Evolutionary conservation across 1,284 basidiomycete species (phyloP).

Genomic region (Ustilago sp.): DNA sequence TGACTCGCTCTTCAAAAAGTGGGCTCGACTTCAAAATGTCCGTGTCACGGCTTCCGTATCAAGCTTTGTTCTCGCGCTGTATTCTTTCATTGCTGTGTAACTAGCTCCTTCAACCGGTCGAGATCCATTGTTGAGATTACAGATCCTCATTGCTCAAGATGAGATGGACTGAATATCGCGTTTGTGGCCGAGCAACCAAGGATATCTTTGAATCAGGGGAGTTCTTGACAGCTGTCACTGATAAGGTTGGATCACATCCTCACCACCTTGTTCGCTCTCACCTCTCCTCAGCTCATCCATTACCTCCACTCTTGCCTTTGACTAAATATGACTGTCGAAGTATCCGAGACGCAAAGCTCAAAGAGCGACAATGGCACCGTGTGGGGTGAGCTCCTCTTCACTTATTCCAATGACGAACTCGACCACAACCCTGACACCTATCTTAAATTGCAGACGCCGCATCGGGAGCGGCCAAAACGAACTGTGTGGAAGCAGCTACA

Average conservation of each 20-base stretch:
- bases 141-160: too few species aligned
- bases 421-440: conserved; percentile 29
- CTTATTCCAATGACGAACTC: conserved; percentile 23
- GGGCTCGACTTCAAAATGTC: conserved; percentile 46
- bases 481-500: conserved; percentile 29
- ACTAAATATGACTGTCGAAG: conserved; percentile 12
- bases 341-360: not conserved
- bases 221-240: not conserved
- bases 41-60: conserved; percentile 23
- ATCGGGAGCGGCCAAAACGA: conserved; percentile 29
- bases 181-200: too few species aligned
- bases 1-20: conserved; percentile 21
- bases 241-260: not conserved
- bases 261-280: not conserved
- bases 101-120: not conserved
- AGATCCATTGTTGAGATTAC: too few species aligned
- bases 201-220: not conserved
- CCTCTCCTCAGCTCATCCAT: not conserved
- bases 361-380: not conserved
- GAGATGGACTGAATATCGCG: too few species aligned
- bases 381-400: conserved; percentile 34
- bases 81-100: conserved; percentile 26
- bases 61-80: conserved; percentile 29
- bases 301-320: not conserved
- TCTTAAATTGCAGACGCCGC: conserved; percentile 20